phyloP scores from a whole-genome alignment of 176 grass and related monocot species.

The Paspalum notatum region DNA sequence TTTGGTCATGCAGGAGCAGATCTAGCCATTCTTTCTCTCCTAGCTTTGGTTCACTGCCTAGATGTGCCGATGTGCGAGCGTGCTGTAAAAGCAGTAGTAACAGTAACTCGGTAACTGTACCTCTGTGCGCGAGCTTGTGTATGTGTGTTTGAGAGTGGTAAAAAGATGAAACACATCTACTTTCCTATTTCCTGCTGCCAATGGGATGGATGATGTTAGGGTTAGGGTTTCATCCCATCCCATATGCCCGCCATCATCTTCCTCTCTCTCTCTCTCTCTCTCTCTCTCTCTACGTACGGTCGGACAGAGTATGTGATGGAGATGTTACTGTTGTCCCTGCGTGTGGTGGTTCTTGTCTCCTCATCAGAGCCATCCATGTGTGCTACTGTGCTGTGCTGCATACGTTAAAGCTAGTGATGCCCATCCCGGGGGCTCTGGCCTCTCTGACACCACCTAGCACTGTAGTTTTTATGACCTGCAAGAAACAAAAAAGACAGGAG shows the following conservation, averaged over 20 bases:
- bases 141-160: not conserved
- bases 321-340: slow-evolving; percentile 39
- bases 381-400: slow-evolving; percentile 33
- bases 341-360: slow-evolving; percentile 39
- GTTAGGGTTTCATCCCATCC: slow-evolving; percentile 61
- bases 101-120: slow-evolving; percentile 41
- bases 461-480: slow-evolving; percentile 39
- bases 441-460: slow-evolving; percentile 39
- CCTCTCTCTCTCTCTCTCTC: not conserved
- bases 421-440: slow-evolving; percentile 53
- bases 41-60: not conserved
- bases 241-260: slow-evolving; percentile 21
- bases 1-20: slow-evolving; percentile 47
- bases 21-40: slow-evolving; percentile 21
- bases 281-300: slow-evolving; percentile 1
- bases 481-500: not conserved
- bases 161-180: not conserved
- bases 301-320: slow-evolving; percentile 1
- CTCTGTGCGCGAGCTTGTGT: not conserved
- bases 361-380: slow-evolving; percentile 42
- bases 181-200: slow-evolving; percentile 5
- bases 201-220: slow-evolving; percentile 40
- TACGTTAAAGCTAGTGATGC: slow-evolving; percentile 12
- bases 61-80: not conserved
- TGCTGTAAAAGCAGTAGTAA: not conserved